These are phyloP conservation scores for Trichophyton simii DNA, from an alignment of 2,329 filamentous ascomycete genomes.

Conservation along the genomic window DNA sequence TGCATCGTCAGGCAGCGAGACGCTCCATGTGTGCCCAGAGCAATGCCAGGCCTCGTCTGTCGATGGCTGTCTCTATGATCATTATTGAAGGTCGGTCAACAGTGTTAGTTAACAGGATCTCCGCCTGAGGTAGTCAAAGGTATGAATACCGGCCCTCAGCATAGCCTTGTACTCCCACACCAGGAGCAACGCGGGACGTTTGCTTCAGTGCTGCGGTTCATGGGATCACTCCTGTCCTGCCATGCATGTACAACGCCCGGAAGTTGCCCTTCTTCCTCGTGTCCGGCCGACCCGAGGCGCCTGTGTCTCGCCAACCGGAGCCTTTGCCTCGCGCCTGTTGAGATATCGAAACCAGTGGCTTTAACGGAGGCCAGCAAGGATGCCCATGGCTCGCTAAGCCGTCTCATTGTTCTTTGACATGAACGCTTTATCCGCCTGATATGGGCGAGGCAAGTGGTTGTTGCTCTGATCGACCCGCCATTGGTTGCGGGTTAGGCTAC, in stretches of 20 bases:
- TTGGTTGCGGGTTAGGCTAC: background rate
- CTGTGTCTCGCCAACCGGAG: background rate
- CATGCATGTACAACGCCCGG: conserved; percentile 1
- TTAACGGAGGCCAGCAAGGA: background rate
- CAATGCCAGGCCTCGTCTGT: too few species aligned
- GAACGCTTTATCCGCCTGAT: background rate
- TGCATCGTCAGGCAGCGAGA: background rate
- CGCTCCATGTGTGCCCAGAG: too few species aligned
- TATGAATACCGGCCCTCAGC: background rate
- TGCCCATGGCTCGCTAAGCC: background rate
- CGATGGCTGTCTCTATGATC: too few species aligned
- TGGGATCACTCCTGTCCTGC: background rate
- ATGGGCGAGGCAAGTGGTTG: background rate
- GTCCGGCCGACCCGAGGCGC: background rate
- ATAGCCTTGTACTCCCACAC: background rate
- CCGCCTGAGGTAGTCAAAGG: too few species aligned
- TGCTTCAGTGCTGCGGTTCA: background rate
- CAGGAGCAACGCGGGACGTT: background rate
- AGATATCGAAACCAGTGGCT: background rate
- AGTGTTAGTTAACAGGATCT: too few species aligned
- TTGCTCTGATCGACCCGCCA: background rate
- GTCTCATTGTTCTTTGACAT: background rate
- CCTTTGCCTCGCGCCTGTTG: background rate
- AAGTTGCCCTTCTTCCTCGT: background rate
- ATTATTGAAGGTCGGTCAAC: too few species aligned